Evolutionary conservation across 148 eudicot species (phyloP), one percentile per base, ranked within the genome.

Genomic region (Vaccinium corymbosum): DNA sequence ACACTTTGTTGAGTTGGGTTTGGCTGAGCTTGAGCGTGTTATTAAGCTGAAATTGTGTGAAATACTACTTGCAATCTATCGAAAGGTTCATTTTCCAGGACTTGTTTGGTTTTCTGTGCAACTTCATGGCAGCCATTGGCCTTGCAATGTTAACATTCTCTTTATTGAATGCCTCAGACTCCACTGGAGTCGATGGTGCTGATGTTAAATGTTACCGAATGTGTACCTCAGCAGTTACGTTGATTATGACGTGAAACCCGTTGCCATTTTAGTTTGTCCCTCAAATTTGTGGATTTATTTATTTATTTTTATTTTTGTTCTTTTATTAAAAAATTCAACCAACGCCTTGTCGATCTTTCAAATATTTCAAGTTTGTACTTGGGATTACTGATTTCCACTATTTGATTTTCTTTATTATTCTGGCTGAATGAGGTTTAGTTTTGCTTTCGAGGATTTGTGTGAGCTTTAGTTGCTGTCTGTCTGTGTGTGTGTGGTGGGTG

Each of bases 291-390:
- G 6, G 80, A 50, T 35, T 29, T 29, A n/a, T n/a, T n/a, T n/a
- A n/a, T 29, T 29, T 29, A 29, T 10, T 50, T 76, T 76, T 52
- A 32, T 1, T 32, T n/a, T 32, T 75, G 12, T 48, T 7, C 48
- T 14, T 4, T 4, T 12, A 19, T 17, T 2, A 73, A 50, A 11
- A 50, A 49, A 76, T 3, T 76, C 16, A 3, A n/a, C 50, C 38
- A 19, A 76, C 10, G 29, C 11, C 20, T 7, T 42, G 11, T 38
- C 50, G 0, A 7, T 57, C 71, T 80, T 80, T 25, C 22, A 74
- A 42, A 80, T 19, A 32, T 79, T 79, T 42, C 59, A 80, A 62
- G 32, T 64, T 62, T 62, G 75, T 64, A 49, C 52, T 81, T 49
- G 11, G 25, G 35, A n/a, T 81, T 20, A 13, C 12, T 78, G 6